Evolutionary conservation across 164 flowering plant genomes (phyloP).

Genomic region (Dillenia suffruticosa): DNA sequence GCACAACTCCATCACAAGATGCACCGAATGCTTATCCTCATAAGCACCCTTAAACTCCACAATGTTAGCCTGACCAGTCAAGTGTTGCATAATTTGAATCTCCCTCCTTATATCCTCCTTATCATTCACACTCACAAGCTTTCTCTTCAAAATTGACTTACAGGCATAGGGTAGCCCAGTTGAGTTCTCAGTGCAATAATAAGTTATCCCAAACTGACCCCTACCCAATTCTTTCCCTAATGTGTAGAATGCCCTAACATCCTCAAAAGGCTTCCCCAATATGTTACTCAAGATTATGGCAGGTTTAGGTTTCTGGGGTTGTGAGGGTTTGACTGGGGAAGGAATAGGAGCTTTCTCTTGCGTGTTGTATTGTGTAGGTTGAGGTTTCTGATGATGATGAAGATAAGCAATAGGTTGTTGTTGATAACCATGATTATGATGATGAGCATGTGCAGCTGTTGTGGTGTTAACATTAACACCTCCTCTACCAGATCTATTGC

Average conservation of each 20-base stretch:
- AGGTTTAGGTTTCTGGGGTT: conserved; percentile 5
- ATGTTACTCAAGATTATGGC: conserved; percentile 27
- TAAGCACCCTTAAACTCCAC: conserved; percentile 73
- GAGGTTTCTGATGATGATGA: neutral
- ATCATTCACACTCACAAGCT: conserved; percentile 48
- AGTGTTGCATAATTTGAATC: conserved; percentile 71
- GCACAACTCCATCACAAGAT: conserved; percentile 77
- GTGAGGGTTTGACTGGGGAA: conserved; percentile 9
- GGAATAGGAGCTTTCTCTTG: neutral
- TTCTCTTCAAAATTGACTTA: conserved; percentile 69
- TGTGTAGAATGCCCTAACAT: conserved; percentile 36
- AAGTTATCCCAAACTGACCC: conserved; percentile 76
- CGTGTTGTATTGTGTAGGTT: neutral
- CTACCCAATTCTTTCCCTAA: conserved; percentile 73
- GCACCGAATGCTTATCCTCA: conserved; percentile 69
- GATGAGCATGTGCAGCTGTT: neutral
- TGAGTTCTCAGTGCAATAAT: conserved; percentile 55
- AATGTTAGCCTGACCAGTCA: conserved; percentile 67
- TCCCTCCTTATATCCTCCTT: conserved; percentile 69
- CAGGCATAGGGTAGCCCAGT: conserved; percentile 65
- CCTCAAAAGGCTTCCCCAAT: conserved; percentile 57
- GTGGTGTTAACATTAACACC: neutral
- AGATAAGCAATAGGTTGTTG: conserved; percentile 1
- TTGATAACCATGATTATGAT: conserved; percentile 14
- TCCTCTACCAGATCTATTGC: conserved; percentile 13